Evolutionary conservation across 805 yeast species (phyloP).

Genomic region (Yamadazyma insecticola): DNA sequence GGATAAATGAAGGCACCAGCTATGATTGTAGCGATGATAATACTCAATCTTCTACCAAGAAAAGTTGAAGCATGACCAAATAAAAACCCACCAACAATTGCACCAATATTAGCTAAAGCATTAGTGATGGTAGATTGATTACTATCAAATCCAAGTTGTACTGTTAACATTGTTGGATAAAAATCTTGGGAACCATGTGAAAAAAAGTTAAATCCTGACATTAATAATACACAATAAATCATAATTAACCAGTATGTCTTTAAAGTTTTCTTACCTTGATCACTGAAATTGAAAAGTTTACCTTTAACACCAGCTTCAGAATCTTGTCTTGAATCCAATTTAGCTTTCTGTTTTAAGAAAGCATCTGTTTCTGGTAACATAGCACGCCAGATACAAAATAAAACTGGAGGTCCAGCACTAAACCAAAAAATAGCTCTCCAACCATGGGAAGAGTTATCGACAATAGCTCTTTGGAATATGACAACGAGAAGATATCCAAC

Average conservation of each 20-base stretch:
- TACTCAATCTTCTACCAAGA: slow-evolving; percentile 32
- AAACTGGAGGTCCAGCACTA: slow-evolving; percentile 51
- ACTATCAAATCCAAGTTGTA: slow-evolving; percentile 25
- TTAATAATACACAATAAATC: slow-evolving; percentile 49
- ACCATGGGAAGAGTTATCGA: slow-evolving; percentile 39
- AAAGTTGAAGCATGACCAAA: slow-evolving; percentile 42
- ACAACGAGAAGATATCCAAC: slow-evolving; percentile 65
- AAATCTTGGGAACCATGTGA: slow-evolving; percentile 41
- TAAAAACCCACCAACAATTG: slow-evolving; percentile 35
- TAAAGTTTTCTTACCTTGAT: slow-evolving; percentile 12
- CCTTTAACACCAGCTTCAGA: slow-evolving; percentile 4
- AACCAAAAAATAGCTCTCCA: slow-evolving; percentile 73
- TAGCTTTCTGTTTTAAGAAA: slow-evolving; percentile 36
- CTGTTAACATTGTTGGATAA: slow-evolving; percentile 35
- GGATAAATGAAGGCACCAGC: slow-evolving; percentile 40
- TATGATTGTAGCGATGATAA: slow-evolving; percentile 26
- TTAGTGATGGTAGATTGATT: slow-evolving; percentile 36
- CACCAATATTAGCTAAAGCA: slow-evolving; percentile 39
- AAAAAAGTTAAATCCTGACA: slow-evolving; percentile 38
- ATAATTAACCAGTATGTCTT: slow-evolving; percentile 57
- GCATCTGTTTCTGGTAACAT: slow-evolving; percentile 45
- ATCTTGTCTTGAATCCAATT: slow-evolving; percentile 7
- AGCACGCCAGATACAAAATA: slow-evolving; percentile 29
- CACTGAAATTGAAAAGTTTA: slow-evolving; percentile 5
- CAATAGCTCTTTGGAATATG: slow-evolving; percentile 60